Base-by-base conservation (phyloP, 1,139 yeast species). In the Arxiozyma telluris region DNA sequence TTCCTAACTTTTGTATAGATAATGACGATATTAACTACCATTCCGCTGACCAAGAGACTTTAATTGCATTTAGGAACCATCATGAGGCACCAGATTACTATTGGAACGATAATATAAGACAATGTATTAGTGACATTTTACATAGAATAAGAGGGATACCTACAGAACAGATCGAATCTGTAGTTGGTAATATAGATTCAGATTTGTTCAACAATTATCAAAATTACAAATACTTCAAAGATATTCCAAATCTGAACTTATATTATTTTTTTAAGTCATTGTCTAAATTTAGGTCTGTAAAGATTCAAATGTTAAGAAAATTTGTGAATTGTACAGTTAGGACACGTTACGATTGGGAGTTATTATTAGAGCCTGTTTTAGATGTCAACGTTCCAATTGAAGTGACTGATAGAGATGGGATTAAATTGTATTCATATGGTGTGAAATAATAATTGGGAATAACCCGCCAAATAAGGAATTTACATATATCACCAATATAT, bases 321-420 rank as follows among this genome's bases (percentile, higher is more conserved):
- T 71, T 70, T 64, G 59, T 65, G 25, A 61, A 69, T 41, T 72
- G 73, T 54, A 72, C 73, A 12, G 64, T 69, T 41, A 64, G 75
- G 56, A 61, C 67, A 1, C 64, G 70, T 51, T 59, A 63, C 39
- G 75, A 72, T 53, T 72, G 75, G 76, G 72, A 67, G 43, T 47
- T 61, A 8, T 55, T 72, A 12, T 50, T 72, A 5, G 55, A 57
- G 17, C 72, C 73, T 0, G 69, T 72, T n/a, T 62, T 72, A 34
- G 66, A 70, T 20, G 64, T 63, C 1, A 57, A 61, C 15, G 71
- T 67, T 17, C 69, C 71, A 3, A 61, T 71, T 15, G 66, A 67
- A 50, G 74, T 72, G 1, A 62, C 66, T 49, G 75, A 71, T 53
- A 69, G 59, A 51, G 73, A 71, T 53, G 73, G 74, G 1, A 64